Base-by-base conservation (phyloP, 202 grass and related monocot species). In the Schoenoplectus tabernaemontani region DNA sequence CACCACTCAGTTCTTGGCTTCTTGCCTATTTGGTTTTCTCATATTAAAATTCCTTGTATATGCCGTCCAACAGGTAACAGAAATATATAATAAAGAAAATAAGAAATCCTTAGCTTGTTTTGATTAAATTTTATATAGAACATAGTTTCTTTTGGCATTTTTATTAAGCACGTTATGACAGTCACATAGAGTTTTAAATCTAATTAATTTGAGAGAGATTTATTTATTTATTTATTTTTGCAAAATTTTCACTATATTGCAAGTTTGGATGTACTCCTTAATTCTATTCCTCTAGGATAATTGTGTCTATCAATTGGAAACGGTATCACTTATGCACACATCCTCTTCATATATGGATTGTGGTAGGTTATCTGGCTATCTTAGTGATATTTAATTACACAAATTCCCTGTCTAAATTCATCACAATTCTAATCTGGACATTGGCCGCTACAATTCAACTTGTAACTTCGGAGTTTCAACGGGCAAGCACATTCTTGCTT, bases 261-360 rank as follows among this genome's bases (percentile, higher is more conserved):
- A 44, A 70, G 39, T 30, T 23, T 16, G 9, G 38, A 59, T 72
- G 47, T 60, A 60, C 4, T 84, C 71, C 82, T 77, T 84, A 54
- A 82, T 54, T 78, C 20, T 48, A 20, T 54, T n/a, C 48, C 38
- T 15, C 64, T 60, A 95, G 95, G 81, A 89, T 98, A 50, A 98
- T 98, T 20, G 87, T 98, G 7, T 98, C 95, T 64, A 95, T 98
- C 83, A 98, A 98, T 59, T 98, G 96, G 96, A 92, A 86, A 85
- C 87, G 88, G 64, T 98, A 90, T 82, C 96, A 82, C 71, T 79
- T 92, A 7, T 98, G 96, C 67, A 86, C 82, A 19, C 91, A 98
- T 71, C 96, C 96, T 30, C 81, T 98, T 68, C 96, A 98, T 84
- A 89, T 98, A 86, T 98, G 96, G 96, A 95, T 95, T 84, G 88